Conservation (phyloP, 1,284 basidiomycete species). For the Ceratobasidium sp. region DNA sequence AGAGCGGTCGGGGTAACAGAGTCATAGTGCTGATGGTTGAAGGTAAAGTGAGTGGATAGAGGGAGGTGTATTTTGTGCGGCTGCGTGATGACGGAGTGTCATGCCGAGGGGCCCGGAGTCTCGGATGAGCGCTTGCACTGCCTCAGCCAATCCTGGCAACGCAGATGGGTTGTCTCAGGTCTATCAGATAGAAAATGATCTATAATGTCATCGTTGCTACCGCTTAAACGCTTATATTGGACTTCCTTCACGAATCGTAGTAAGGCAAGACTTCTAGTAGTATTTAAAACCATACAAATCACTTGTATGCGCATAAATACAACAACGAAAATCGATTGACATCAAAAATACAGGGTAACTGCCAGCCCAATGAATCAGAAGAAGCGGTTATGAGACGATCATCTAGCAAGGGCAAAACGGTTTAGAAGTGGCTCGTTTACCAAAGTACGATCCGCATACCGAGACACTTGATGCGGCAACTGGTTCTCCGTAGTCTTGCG, state of each 20-base stretch:
- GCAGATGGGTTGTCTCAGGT: not conserved
- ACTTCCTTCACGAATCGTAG: not conserved
- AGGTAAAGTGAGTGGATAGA: not conserved
- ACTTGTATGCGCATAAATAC: slow-evolving; percentile 9
- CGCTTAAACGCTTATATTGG: no score
- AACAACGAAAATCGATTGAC: not conserved
- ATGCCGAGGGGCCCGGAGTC: slow-evolving; percentile 29
- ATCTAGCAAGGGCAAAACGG: slow-evolving; percentile 10
- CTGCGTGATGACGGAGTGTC: not conserved
- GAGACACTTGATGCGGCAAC: slow-evolving; percentile 7
- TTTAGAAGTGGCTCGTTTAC: slow-evolving; percentile 32
- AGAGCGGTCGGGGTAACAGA: not conserved
- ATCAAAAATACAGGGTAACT: slow-evolving; percentile 5
- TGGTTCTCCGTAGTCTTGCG: not conserved
- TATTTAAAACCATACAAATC: not conserved
- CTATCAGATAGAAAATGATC: not conserved
- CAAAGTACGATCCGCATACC: slow-evolving; percentile 33
- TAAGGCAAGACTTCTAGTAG: not conserved
- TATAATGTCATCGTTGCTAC: no score
- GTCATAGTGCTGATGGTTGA: not conserved
- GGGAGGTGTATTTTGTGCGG: slow-evolving; percentile 18
- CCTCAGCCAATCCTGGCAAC: slow-evolving; percentile 26
- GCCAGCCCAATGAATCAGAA: not conserved
- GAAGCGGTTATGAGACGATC: not conserved
- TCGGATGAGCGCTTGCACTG: slow-evolving; percentile 34